Evolutionary conservation across 2,329 filamentous ascomycete genomes (phyloP), one percentile per base, ranked within the genome.

Genomic region (Pseudocercospora crystallina): DNA sequence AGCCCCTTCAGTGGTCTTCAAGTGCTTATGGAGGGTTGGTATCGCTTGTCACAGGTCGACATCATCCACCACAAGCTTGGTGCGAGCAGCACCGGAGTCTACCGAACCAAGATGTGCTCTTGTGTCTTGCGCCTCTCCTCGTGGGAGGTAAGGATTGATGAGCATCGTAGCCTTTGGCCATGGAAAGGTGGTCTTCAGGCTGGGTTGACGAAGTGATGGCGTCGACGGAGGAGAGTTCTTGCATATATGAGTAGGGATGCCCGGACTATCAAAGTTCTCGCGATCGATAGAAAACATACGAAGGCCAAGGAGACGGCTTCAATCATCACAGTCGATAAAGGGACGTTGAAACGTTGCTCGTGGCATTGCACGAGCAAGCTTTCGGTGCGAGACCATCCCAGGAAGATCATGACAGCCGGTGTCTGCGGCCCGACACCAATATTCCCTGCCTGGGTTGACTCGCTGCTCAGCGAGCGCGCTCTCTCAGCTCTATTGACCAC

Each of bases 201-300:
- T 26, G 20, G 7, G 7, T 26, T 26, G 20, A 26, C 3, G 20
- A 26, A 26, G 7, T 3, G 20, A 26, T 26, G 20, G 20, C 20
- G 20, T 26, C 20, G 20, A 7, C 3, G 20, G 7, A 26, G 20
- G 20, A 26, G 4, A 26, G 20, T 4, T 7, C 20, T 4, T 26
- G 20, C 20, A 26, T 49, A 49, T 49, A 53, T 53, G 40, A 49
- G 30, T 40, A 45, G 34, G 32, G 45, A 33, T 41, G 17, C 48
- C 42, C 48, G 35, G 37, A 45, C 43, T 46, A 49, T 38, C 47
- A 49, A 31, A 43, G 3, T 38, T 2, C 11, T 38, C 35, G 14
- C 35, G 5, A 3, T 29, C 13, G 17, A 40, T 11, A 26, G 12
- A 10, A 17, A 26, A 8, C 37, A 17, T 26, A 39, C 29, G 37